A percentile compares a stretch with the other conserved stretches of the same genome.
Evolutionary conservation across 2,329 filamentous ascomycete species (phyloP).

Genomic region (Furcasterigmium furcatum): DNA sequence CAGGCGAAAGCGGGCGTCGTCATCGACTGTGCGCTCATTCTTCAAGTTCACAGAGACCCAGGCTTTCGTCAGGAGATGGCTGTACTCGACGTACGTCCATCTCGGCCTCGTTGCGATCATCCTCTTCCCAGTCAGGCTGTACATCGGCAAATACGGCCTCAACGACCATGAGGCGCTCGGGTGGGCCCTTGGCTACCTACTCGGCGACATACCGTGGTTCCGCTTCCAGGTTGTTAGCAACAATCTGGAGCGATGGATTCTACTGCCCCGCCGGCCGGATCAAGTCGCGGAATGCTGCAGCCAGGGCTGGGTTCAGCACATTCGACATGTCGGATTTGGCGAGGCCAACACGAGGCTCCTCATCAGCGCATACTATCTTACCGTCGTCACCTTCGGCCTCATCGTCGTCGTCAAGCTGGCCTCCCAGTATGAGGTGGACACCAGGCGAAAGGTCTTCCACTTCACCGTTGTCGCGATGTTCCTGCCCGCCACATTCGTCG

Average conservation of each 20-base stretch:
- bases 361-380: slow-evolving; percentile 70
- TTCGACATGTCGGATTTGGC: slow-evolving; percentile 65
- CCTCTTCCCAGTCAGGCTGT: slow-evolving; percentile 66
- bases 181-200: slow-evolving; percentile 87
- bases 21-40: slow-evolving; percentile 66
- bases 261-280: slow-evolving; percentile 52
- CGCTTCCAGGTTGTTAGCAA: slow-evolving; percentile 67
- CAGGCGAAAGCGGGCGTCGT: slow-evolving; percentile 62
- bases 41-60: slow-evolving; percentile 77
- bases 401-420: slow-evolving; percentile 72
- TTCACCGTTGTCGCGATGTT: slow-evolving; percentile 98
- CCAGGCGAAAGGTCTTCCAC: slow-evolving; percentile 93
- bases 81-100: slow-evolving; percentile 81
- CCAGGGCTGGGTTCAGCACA: slow-evolving; percentile 59
- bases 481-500: slow-evolving; percentile 79
- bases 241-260: slow-evolving; percentile 73
- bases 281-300: slow-evolving; percentile 35
- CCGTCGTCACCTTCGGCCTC: slow-evolving; percentile 68
- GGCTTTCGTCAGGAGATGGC: slow-evolving; percentile 73
- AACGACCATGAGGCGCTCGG: slow-evolving; percentile 76
- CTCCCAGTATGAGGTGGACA: slow-evolving; percentile 84
- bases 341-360: slow-evolving; percentile 79
- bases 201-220: slow-evolving; percentile 73
- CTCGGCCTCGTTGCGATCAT: slow-evolving; percentile 61
- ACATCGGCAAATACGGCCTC: slow-evolving; percentile 67